A percentile compares a stretch with the other conserved stretches of the same genome.
Conservation (phyloP, 169 alveolate genomes). For the Theileria sp. region DNA sequence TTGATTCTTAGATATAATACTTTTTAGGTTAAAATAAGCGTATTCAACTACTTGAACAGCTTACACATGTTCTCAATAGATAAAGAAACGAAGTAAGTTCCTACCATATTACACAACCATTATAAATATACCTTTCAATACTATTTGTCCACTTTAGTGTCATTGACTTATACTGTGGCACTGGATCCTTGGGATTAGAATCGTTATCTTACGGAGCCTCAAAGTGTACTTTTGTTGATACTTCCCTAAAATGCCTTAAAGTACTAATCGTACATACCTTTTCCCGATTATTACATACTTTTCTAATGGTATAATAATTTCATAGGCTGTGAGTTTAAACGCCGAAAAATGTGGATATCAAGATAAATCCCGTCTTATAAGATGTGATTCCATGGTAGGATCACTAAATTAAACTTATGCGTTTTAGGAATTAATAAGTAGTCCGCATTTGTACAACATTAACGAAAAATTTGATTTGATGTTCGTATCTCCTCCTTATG, state of each 20-base stretch:
- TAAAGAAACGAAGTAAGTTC: not conserved
- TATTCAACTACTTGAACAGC: slow-evolving; percentile 12
- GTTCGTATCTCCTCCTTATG: slow-evolving; percentile 80
- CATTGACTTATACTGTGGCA: slow-evolving; percentile 76
- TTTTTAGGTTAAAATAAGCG: slow-evolving; percentile 2
- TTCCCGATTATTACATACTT: not conserved
- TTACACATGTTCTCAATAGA: not conserved
- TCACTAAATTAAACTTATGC: not conserved
- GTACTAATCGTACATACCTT: not conserved
- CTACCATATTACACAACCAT: not conserved
- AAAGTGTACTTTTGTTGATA: slow-evolving; percentile 77
- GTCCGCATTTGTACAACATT: slow-evolving; percentile 68
- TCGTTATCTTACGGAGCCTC: slow-evolving; percentile 76
- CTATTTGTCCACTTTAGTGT: slow-evolving; percentile 48
- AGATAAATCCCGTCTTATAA: slow-evolving; percentile 65
- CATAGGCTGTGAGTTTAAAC: slow-evolving; percentile 61
- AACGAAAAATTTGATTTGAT: slow-evolving; percentile 67
- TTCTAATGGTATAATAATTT: not conserved
- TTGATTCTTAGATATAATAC: not conserved
- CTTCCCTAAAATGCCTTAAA: slow-evolving; percentile 73
- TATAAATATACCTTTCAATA: not conserved
- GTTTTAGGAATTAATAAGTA: slow-evolving; percentile 46
- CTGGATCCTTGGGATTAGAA: slow-evolving; percentile 81
- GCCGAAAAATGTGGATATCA: slow-evolving; percentile 52
- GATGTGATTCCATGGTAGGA: slow-evolving; percentile 77